Evolutionary conservation across 2,329 filamentous ascomycete species (phyloP), one percentile per base, ranked within the genome.

Genomic region (Annulohypoxylon truncatum): DNA sequence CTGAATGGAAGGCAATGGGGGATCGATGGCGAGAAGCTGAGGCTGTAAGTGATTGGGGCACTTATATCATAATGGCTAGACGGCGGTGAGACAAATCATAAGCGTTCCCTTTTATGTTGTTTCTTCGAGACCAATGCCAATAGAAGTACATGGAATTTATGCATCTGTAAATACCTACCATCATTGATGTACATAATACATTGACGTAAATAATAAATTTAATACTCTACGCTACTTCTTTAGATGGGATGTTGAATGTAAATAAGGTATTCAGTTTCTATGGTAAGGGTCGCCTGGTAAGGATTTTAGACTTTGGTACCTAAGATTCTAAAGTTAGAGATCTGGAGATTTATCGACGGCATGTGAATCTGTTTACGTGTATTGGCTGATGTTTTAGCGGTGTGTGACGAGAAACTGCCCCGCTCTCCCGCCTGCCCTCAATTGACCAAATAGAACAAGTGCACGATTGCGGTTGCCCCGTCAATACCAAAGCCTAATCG

Each of bases 21-120:
- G 79, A 82, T 40, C 71, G 71, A 15, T 90, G 87, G 85, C 79
- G 79, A 64, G 82, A 88, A 53, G 77, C 82, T 46, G 80, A 86
- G 70, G 82, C 89, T 8, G 83, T 86, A 64, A 82, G 82, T 53
- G 86, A 89, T 69, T 90, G 88, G 88, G 88, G 87, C 0, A 89
- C 84, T 64, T 85, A 83, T 38, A 78, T 90, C 51, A 73, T 90
- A 44, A 79, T 90, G 80, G 86, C 86, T 13, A 83, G 82, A 75
- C 82, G 80, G 70, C 77, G 74, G 54, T 79, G 66, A 73, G 40
- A 40, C 7, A 33, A 22, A 48, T 7, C 18, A 8, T 48, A 2
- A 26, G 4, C 15, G 22, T 28, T 48, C 12, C n/a, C n/a, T n/a
- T n/a, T n/a, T n/a, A n/a, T n/a, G n/a, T n/a, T n/a, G n/a, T n/a